Conservation (phyloP, 2,329 filamentous ascomycete species). For the Decorospora gaudefroyi region DNA sequence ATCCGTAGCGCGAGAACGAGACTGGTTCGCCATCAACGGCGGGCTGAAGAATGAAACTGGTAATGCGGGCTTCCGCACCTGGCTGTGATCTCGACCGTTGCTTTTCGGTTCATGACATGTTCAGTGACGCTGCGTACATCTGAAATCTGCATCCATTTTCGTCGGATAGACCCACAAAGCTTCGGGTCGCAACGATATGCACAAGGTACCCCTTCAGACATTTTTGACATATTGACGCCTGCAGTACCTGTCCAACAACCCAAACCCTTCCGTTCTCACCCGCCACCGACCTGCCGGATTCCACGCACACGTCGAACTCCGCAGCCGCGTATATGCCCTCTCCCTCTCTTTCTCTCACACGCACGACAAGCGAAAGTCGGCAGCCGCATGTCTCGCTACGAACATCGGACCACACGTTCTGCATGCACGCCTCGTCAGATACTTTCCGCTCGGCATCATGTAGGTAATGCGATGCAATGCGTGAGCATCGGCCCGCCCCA, state of each 20-base stretch:
- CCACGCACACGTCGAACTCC: conserved; percentile 3
- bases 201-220: background rate
- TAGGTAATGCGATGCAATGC: conserved; percentile 1
- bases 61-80: conserved; percentile 17
- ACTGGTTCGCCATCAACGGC: conserved; percentile 20
- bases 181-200: conserved; percentile 8
- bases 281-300: background rate
- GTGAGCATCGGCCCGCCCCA: conserved; percentile 9
- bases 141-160: conserved; percentile 1
- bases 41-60: conserved; percentile 28
- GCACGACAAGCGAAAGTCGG: background rate
- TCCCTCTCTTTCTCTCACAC: conserved; percentile 4
- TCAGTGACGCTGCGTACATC: background rate
- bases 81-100: conserved; percentile 12
- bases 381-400: conserved; percentile 1
- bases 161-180: background rate
- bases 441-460: conserved; percentile 17
- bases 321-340: conserved; percentile 4
- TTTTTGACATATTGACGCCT: conserved; percentile 16
- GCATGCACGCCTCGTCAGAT: conserved; percentile 11
- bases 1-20: conserved; percentile 28
- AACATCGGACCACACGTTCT: conserved; percentile 2
- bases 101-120: background rate
- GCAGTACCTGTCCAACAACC: conserved; percentile 6
- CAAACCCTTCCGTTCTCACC: conserved; percentile 11